These are phyloP conservation scores for Chrysosphaeria jannelii DNA, from an alignment of 2,329 filamentous ascomycete species.

Conservation along the genomic window DNA sequence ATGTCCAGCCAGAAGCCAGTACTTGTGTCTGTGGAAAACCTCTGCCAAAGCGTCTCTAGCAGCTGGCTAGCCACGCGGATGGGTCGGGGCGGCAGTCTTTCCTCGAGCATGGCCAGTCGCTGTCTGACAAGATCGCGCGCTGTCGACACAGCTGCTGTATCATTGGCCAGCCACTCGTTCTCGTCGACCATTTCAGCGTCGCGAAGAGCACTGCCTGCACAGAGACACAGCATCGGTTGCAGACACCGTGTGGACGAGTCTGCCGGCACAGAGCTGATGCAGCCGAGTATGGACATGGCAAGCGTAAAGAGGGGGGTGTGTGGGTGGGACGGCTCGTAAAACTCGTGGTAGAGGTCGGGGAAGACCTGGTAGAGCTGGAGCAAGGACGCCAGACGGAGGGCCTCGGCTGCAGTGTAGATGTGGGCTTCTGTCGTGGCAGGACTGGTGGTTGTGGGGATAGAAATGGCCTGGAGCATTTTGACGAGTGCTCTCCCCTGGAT, in stretches of 20 bases:
- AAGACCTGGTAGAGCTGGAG: conserved; percentile 12
- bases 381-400: conserved; percentile 10
- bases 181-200: neutral
- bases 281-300: conserved; percentile 3
- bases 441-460: conserved; percentile 3
- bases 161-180: too few species aligned
- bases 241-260: conserved; percentile 6
- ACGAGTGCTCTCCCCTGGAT: conserved; percentile 10
- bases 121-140: neutral
- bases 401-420: conserved; percentile 10
- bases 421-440: conserved; percentile 2
- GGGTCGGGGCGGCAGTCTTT: conserved; percentile 11
- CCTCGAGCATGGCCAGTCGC: conserved; percentile 10
- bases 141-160: neutral
- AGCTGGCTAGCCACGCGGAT: conserved; percentile 11
- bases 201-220: conserved; percentile 4
- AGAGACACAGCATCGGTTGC: conserved; percentile 6
- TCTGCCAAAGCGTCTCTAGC: conserved; percentile 11
- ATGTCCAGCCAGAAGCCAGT: conserved; percentile 6
- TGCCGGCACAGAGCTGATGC: conserved; percentile 3
- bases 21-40: too few species aligned
- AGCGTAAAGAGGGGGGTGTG: conserved; percentile 2
- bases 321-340: neutral
- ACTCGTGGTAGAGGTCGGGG: conserved; percentile 5
- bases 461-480: conserved; percentile 9